phyloP scores from a whole-genome alignment of 2,329 filamentous ascomycete species.

The Shiraia sp. region DNA sequence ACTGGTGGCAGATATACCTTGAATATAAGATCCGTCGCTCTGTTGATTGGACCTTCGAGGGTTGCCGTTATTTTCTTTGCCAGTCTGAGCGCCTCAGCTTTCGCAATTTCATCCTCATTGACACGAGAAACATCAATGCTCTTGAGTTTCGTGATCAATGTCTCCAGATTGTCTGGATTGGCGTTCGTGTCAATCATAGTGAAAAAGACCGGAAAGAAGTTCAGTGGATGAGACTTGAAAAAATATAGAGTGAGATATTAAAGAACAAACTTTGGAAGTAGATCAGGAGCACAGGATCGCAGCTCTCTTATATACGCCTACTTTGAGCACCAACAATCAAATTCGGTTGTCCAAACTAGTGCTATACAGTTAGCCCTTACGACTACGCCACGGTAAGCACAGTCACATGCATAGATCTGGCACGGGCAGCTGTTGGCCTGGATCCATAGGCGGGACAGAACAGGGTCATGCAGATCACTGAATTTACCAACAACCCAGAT shows the following conservation, averaged over 20 bases:
- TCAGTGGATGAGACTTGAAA: background rate
- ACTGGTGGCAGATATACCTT: constrained; percentile 1
- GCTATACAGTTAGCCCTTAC: background rate
- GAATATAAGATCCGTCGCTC: constrained; percentile 13
- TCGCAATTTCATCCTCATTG: background rate
- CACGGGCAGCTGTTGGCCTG: background rate
- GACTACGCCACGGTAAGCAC: background rate
- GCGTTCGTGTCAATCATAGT: background rate
- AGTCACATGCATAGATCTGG: background rate
- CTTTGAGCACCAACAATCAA: background rate
- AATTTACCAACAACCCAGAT: no score
- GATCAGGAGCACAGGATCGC: no score
- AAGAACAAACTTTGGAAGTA: background rate
- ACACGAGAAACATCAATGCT: background rate
- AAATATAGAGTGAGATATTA: background rate
- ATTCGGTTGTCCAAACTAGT: background rate
- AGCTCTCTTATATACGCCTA: no score
- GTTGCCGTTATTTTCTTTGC: constrained; percentile 4
- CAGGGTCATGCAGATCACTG: background rate
- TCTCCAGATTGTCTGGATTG: background rate
- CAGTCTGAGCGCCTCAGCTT: background rate
- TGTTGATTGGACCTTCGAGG: constrained; percentile 10
- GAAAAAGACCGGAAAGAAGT: background rate
- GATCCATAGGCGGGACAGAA: background rate
- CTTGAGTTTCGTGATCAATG: background rate